These are phyloP conservation scores for Pichia rugopelliculosa DNA, from an alignment of 805 yeast genomes.

Conservation along the genomic window DNA sequence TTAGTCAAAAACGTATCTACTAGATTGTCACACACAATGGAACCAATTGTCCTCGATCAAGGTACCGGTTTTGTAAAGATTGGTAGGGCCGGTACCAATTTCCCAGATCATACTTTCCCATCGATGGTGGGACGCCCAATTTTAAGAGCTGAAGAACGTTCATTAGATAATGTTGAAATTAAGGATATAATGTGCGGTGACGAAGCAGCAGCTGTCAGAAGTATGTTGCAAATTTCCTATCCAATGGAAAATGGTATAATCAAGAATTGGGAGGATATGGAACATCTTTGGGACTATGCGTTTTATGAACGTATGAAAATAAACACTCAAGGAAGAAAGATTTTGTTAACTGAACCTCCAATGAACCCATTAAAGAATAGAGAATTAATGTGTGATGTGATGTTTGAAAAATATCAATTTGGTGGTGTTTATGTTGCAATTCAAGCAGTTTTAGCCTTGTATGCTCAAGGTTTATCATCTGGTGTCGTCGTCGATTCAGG, in stretches of 20 bases:
- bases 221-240: slow-evolving; percentile 85
- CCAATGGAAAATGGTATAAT: slow-evolving; percentile 99
- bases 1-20: not conserved
- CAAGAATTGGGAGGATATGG: slow-evolving; percentile 98
- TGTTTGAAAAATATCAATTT: slow-evolving; percentile 86
- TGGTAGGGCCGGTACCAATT: slow-evolving; percentile 94
- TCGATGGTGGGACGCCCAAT: slow-evolving; percentile 97
- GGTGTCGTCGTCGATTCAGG: slow-evolving; percentile 99
- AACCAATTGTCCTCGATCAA: slow-evolving; percentile 76
- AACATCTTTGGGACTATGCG: slow-evolving; percentile 95
- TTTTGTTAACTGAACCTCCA: slow-evolving; percentile 93
- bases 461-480: slow-evolving; percentile 92
- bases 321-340: slow-evolving; percentile 66
- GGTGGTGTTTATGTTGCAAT: slow-evolving; percentile 94
- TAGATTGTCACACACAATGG: slow-evolving; percentile 1
- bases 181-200: slow-evolving; percentile 97
- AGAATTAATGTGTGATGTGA: slow-evolving; percentile 83
- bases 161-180: slow-evolving; percentile 59
- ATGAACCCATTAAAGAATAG: slow-evolving; percentile 91
- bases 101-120: slow-evolving; percentile 95
- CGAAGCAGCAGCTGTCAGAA: slow-evolving; percentile 87
- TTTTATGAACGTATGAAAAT: slow-evolving; percentile 85
- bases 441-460: slow-evolving; percentile 95
- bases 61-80: slow-evolving; percentile 98
- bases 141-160: slow-evolving; percentile 89